Base-by-base conservation (phyloP, 2,329 filamentous ascomycete species). In the Colletotrichum musae region DNA sequence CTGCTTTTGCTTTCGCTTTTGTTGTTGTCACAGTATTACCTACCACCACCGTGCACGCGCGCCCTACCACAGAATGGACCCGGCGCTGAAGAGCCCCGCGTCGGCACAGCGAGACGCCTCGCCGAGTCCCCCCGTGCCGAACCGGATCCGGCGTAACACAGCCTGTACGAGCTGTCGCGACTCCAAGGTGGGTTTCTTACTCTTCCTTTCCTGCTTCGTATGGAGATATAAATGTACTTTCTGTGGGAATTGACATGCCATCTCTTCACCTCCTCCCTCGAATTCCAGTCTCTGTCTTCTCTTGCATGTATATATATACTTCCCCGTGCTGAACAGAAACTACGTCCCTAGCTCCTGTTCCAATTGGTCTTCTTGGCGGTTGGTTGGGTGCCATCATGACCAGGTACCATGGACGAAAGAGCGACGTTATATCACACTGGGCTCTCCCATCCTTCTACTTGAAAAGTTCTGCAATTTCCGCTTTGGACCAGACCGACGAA, bases 131-230 rank as follows among this genome's bases (percentile, higher is more conserved):
- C 69, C 65, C 12, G 60, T 65, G 69, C 70, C 74, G 65, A 73
- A 72, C 28, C 72, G 75, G 43, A 77, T 77, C 70, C 72, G 76
- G 66, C 73, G 76, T 7, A 77, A 77, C 62, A 77, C 75, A n/a
- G 76, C 76, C 28, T 78, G 76, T 54, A 75, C 77, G 24, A 73
- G 74, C 63, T 78, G 76, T 70, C 75, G 76, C 36, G 76, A 78
- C 64, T 76, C 81, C 64, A 82, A 82, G 76, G 81, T 81, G 71
- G 74, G 76, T 69, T 61, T 63, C 59, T 61, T 15, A 13, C 56
- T 6, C 24, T 60, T 32, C 13, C 62, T 43, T 45, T 18, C n/a
- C n/a, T n/a, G n/a, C 32, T 28, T 56, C 26, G 21, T n/a, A 15
- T 3, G 16, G 13, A 0, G 15, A 16, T 15, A 47, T 50, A 4